These are phyloP conservation scores for Nitzschia sp. DNA, from an alignment of 108 stramenopile species.

Conservation along the genomic window DNA sequence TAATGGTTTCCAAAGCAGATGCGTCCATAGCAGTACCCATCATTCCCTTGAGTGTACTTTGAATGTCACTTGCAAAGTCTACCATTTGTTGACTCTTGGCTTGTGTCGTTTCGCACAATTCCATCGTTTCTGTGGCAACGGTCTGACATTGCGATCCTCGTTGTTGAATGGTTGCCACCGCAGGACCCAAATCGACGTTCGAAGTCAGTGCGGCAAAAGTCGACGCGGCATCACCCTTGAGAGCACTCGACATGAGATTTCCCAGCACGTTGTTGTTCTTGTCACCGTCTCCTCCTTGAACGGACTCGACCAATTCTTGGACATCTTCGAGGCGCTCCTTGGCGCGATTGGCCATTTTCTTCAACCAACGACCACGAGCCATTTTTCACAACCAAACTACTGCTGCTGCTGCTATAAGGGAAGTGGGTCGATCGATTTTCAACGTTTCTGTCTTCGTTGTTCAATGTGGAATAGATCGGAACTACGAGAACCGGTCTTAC, in stretches of 20 bases:
- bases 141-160: slow-evolving; percentile 7
- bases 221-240: background rate
- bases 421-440: no score
- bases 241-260: background rate
- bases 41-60: slow-evolving; percentile 4
- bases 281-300: background rate
- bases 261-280: background rate
- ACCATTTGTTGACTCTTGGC: slow-evolving; percentile 27
- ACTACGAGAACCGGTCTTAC: no score
- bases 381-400: no score
- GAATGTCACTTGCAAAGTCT: slow-evolving; percentile 19
- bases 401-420: no score
- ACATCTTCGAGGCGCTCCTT: slow-evolving; percentile 7
- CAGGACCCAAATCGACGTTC: slow-evolving; percentile 9
- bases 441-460: no score
- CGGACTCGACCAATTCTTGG: slow-evolving; percentile 1
- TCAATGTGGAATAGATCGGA: no score
- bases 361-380: slow-evolving; percentile 21
- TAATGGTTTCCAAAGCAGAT: slow-evolving; percentile 45
- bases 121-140: slow-evolving; percentile 23
- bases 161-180: slow-evolving; percentile 4
- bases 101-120: slow-evolving; percentile 23
- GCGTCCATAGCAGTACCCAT: slow-evolving; percentile 23
- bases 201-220: background rate
- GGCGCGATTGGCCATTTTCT: slow-evolving; percentile 10